Base-by-base conservation (phyloP, 2,329 filamentous ascomycete species). In the Apiospora koreana region DNA sequence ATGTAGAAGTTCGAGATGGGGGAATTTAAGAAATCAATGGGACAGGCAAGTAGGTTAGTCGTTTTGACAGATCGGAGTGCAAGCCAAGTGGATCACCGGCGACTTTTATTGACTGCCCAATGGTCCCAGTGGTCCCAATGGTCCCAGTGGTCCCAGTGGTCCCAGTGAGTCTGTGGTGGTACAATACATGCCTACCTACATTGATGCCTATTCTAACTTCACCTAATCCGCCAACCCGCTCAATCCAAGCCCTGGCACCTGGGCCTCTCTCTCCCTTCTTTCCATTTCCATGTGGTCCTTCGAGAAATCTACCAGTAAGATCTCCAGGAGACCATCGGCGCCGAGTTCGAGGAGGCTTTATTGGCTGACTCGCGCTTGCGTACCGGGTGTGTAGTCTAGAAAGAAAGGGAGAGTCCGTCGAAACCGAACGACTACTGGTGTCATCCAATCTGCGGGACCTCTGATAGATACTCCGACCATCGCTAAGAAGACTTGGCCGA, bases 361-460 rank as follows among this genome's bases (percentile, higher is more conserved):
- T 66, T 66, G 64, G 38, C 64, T 66, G 64, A 66, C 38, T 66
- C 64, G 64, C 28, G 38, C 41, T 14, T 65, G 21, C 50, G 54
- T 62, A n/a, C 54, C 54, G 38, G 54, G 54, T n/a, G 54, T 38
- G 38, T 8, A 14, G 21, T 38, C 10, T n/a, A 62, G 7, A 43
- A 43, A n/a, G n/a, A n/a, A 16, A 43, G 41, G 50, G 28, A 58
- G 50, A 58, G 28, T 35, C 50, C 50, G 50, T 35, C 25, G 25
- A 58, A 58, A 58, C 50, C 50, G 50, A 31, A 35, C 50, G 25
- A 58, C 28, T 9, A n/a, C 28, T 58, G 50, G 50, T 58, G 50
- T 38, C 54, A 62, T 23, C 54, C 54, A 38, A 62, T 62, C 54
- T 35, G 31, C 54, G 31, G 31, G 54, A 18, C 18, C 54, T 38